Evolutionary conservation across 495 filamentous ascomycete species (phyloP).

Genomic region (Corynascus novoguineensis): DNA sequence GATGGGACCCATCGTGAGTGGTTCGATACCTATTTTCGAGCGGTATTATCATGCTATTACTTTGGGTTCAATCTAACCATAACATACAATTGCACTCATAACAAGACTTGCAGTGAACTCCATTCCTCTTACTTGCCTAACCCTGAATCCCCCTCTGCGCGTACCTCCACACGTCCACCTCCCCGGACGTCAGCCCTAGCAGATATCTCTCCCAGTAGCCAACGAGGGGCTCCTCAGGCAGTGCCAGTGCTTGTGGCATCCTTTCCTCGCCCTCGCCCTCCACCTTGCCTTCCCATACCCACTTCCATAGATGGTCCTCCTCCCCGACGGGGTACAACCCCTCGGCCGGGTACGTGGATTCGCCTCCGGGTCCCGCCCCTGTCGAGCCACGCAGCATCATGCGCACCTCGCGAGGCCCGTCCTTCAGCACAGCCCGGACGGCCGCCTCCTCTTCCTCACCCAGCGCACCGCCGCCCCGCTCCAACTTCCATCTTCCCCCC

Average conservation of each 20-base stretch:
- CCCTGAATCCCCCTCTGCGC: slow-evolving; percentile 12
- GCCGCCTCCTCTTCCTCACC: neutral
- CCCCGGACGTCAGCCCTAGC: slow-evolving; percentile 19
- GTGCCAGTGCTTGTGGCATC: slow-evolving; percentile 21
- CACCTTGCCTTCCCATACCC: slow-evolving; percentile 21
- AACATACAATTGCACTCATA: neutral
- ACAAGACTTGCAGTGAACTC: neutral
- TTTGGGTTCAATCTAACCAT: neutral
- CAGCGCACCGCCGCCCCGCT: neutral
- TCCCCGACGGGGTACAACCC: slow-evolving; percentile 22
- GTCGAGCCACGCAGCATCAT: neutral
- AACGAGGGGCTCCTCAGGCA: slow-evolving; percentile 29
- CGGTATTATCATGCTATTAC: too few species aligned
- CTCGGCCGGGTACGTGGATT: slow-evolving; percentile 21
- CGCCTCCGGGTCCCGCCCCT: neutral
- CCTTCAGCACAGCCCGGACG: neutral
- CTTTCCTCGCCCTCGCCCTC: slow-evolving; percentile 11
- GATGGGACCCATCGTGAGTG: too few species aligned
- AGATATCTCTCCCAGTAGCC: slow-evolving; percentile 33
- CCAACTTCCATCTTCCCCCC: slow-evolving; percentile 19
- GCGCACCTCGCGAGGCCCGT: slow-evolving; percentile 13
- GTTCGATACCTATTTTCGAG: too few species aligned
- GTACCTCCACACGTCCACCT: slow-evolving; percentile 30
- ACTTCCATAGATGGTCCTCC: slow-evolving; percentile 25
- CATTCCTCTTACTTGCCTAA: neutral